Evolutionary conservation across 2,329 filamentous ascomycete genomes (phyloP), one percentile per base, ranked within the genome.

Genomic region (Cladosporium sp.): DNA sequence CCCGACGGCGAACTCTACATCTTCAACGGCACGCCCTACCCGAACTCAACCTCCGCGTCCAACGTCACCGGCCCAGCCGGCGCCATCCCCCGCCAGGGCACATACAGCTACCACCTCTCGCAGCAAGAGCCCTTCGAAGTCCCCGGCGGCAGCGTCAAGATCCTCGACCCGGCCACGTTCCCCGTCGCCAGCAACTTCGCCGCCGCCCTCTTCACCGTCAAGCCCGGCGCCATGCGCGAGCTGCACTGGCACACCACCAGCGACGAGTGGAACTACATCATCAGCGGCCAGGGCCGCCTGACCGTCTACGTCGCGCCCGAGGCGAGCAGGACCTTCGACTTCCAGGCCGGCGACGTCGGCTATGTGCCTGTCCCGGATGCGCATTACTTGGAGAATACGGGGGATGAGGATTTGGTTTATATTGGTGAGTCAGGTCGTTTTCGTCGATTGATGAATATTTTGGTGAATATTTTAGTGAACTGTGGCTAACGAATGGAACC

Each of bases 181-280:
- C 81, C 81, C 4, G 69, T 81, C 28, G 77, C 81, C 0, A 65
- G 63, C 9, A 73, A 72, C 52, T 81, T 84, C 63, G 78, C 80
- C 3, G 75, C 76, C 0, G 80, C 79, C 0, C 70, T 83, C 1
- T 77, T 84, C 9, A 79, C 76, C 2, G 69, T 84, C 32, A 70
- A 81, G 59, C 80, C 81, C 0, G 81, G 81, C n/a, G 81, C 80
- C 1, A 80, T 84, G 78, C 76, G 82, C 18, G 81, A 84, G 62
- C 69, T 85, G 41, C 81, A 84, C 68, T 84, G 81, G 81, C 81
- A 84, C 67, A 77, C 78, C 1, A 74, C 72, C 1, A 76, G 72
- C 8, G 80, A 83, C 62, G 81, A 84, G 65, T 84, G 81, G 81
- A 74, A 74, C 46, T 83, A 78, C 66, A 82, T 84, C 69, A 66